These are phyloP conservation scores for Pseudoperonospora humuli DNA, from an alignment of 352 stramenopile genomes.

Conservation along the genomic window DNA sequence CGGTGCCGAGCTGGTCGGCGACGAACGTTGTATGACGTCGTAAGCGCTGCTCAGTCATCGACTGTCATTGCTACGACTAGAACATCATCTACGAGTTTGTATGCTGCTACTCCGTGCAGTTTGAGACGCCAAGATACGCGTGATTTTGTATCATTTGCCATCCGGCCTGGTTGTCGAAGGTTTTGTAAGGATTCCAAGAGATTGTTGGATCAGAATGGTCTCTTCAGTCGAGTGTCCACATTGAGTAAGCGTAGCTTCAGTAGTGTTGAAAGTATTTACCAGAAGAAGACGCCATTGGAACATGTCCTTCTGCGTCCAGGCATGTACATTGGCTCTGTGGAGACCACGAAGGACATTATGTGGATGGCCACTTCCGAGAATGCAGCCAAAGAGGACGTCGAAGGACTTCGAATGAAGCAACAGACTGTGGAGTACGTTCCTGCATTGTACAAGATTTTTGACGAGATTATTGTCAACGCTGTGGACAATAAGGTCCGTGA, in stretches of 20 bases:
- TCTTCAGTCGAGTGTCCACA: neutral
- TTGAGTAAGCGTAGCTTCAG: constrained; percentile 17
- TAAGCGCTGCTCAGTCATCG: constrained; percentile 5
- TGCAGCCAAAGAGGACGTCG: constrained; percentile 15
- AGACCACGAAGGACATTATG: constrained; percentile 63
- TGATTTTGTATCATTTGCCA: neutral
- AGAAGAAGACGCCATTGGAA: constrained; percentile 87
- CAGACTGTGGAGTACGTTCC: constrained; percentile 73
- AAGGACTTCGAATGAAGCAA: constrained; percentile 52
- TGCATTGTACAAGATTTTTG: constrained; percentile 98
- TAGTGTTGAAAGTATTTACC: constrained; percentile 77
- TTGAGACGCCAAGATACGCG: neutral
- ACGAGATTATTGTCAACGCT: constrained; percentile 99
- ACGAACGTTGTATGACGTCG: constrained; percentile 19
- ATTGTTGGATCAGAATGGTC: neutral
- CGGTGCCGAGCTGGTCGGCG: constrained; percentile 20
- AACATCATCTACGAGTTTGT: neutral
- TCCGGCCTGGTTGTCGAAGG: neutral
- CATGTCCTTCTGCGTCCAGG: constrained; percentile 86
- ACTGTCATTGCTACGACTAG: neutral
- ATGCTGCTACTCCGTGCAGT: neutral
- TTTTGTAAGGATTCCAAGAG: neutral
- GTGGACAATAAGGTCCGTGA: constrained; percentile 93
- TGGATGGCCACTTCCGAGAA: constrained; percentile 53
- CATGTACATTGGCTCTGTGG: constrained; percentile 90